Conservation (phyloP, 2,329 filamentous ascomycete genomes). For the Fusarium sp. region DNA sequence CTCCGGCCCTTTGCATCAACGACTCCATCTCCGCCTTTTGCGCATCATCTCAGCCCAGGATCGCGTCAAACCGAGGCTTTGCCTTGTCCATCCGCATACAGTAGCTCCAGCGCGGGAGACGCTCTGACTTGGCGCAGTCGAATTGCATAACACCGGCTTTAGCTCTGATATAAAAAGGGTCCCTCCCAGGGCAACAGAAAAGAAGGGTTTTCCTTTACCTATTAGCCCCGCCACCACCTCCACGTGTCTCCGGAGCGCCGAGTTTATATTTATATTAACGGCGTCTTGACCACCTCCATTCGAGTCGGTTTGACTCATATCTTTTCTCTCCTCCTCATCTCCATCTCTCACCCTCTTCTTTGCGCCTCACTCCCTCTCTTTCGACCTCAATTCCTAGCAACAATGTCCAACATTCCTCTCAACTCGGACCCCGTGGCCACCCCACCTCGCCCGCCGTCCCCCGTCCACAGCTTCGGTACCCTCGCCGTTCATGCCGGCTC, state of each 20-base stretch:
- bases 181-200: slow-evolving; percentile 15
- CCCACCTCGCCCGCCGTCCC: slow-evolving; percentile 76
- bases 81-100: slow-evolving; percentile 5
- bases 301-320: slow-evolving; percentile 1
- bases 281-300: slow-evolving; percentile 20
- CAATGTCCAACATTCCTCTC: slow-evolving; percentile 43
- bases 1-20: slow-evolving; percentile 16
- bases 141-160: slow-evolving; percentile 32
- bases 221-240: slow-evolving; percentile 30
- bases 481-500: slow-evolving; percentile 94
- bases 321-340: background rate
- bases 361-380: slow-evolving; percentile 1
- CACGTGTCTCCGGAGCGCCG: slow-evolving; percentile 25
- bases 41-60: slow-evolving; percentile 36
- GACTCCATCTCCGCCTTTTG: slow-evolving; percentile 26
- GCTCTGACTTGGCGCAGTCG: slow-evolving; percentile 26
- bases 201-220: slow-evolving; percentile 24
- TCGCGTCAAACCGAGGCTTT: slow-evolving; percentile 41
- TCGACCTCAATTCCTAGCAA: slow-evolving; percentile 6
- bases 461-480: slow-evolving; percentile 86
- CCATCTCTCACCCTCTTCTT: background rate
- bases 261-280: slow-evolving; percentile 35
- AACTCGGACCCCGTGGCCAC: slow-evolving; percentile 71
- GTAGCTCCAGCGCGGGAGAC: background rate
- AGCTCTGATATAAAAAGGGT: slow-evolving; percentile 41